phyloP scores from a whole-genome alignment of 2,329 filamentous ascomycete genomes.

The Fusarium newnesense region DNA sequence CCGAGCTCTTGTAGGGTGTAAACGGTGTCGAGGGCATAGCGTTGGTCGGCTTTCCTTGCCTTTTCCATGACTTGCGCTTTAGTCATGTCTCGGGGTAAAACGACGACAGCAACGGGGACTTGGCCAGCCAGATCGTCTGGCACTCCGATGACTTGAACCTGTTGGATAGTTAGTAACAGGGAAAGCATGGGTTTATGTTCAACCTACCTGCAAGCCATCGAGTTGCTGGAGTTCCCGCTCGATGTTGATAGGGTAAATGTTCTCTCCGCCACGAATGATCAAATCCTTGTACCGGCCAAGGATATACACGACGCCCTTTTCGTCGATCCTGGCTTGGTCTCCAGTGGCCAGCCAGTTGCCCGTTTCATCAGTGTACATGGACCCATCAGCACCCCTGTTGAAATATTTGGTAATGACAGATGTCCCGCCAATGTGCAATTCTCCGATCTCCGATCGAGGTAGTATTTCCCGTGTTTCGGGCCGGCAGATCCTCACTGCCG shows the following conservation, averaged over 20 bases:
- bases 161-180: slow-evolving; percentile 7
- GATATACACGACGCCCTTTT: slow-evolving; percentile 52
- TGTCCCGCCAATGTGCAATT: slow-evolving; percentile 53
- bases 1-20: slow-evolving; percentile 55
- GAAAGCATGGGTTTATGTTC: background rate
- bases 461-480: slow-evolving; percentile 46
- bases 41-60: slow-evolving; percentile 48
- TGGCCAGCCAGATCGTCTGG: slow-evolving; percentile 59
- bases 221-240: slow-evolving; percentile 50
- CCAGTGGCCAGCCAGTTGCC: slow-evolving; percentile 54
- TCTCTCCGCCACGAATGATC: slow-evolving; percentile 58
- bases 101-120: slow-evolving; percentile 58
- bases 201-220: slow-evolving; percentile 45
- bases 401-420: slow-evolving; percentile 51
- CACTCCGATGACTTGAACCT: slow-evolving; percentile 56
- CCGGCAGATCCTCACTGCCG: slow-evolving; percentile 51
- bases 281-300: slow-evolving; percentile 57
- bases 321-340: slow-evolving; percentile 54
- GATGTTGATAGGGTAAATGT: slow-evolving; percentile 53
- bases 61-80: slow-evolving; percentile 48
- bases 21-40: slow-evolving; percentile 53
- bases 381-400: slow-evolving; percentile 37
- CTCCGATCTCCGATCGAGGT: slow-evolving; percentile 48
- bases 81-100: slow-evolving; percentile 44
- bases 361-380: slow-evolving; percentile 50